phyloP scores from a whole-genome alignment of 257 asterid species.

The Plectranthus barbatus region DNA sequence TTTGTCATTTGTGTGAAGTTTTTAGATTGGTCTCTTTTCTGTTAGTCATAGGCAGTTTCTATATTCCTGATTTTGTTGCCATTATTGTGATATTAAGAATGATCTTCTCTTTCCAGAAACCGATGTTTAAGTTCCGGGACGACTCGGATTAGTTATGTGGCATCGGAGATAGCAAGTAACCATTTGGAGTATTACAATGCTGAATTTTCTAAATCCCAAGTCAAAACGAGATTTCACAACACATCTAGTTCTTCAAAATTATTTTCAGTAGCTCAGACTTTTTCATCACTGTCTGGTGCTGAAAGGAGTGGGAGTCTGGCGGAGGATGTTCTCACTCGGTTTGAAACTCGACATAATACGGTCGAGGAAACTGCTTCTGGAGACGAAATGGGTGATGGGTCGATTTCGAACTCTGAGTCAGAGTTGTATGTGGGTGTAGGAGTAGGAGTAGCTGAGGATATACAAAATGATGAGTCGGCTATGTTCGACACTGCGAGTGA shows the following conservation, averaged over 20 bases:
- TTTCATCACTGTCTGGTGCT: slow-evolving; percentile 47
- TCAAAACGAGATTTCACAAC: slow-evolving; percentile 21
- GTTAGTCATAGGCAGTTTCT: background rate
- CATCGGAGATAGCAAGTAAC: slow-evolving; percentile 26
- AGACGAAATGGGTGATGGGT: slow-evolving; percentile 24
- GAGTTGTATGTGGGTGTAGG: slow-evolving; percentile 40
- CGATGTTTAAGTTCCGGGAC: slow-evolving; percentile 28
- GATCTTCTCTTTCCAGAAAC: slow-evolving; percentile 31
- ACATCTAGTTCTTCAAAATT: slow-evolving; percentile 17
- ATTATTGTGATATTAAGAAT: background rate
- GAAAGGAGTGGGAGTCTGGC: slow-evolving; percentile 37
- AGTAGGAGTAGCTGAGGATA: slow-evolving; percentile 21
- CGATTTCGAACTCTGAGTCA: slow-evolving; percentile 30
- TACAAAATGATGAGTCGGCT: slow-evolving; percentile 28
- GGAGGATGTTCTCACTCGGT: slow-evolving; percentile 34
- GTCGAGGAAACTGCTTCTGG: slow-evolving; percentile 10
- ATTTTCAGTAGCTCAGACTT: slow-evolving; percentile 10
- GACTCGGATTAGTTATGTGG: slow-evolving; percentile 20
- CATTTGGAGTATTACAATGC: slow-evolving; percentile 15
- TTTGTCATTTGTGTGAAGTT: background rate
- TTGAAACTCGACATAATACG: slow-evolving; percentile 29
- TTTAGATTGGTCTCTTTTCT: background rate
- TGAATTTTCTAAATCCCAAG: slow-evolving; percentile 17
- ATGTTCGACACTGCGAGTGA: slow-evolving; percentile 23
- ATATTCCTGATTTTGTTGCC: background rate